phyloP scores from a whole-genome alignment of 345 rosid species.

The Syzygium oleosum region DNA sequence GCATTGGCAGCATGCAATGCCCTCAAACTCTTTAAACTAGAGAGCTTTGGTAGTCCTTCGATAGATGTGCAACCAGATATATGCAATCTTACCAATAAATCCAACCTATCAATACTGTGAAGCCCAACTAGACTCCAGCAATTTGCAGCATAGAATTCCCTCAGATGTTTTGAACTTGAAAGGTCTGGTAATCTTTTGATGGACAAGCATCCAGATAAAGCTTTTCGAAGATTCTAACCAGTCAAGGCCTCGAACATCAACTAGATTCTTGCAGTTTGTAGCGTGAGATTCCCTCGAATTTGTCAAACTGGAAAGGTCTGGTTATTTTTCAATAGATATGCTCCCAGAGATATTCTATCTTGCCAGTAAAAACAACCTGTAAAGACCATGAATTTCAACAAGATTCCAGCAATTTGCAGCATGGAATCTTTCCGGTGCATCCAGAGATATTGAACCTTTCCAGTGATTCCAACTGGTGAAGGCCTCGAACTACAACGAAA shows the following conservation, averaged over 20 bases:
- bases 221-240: not conserved
- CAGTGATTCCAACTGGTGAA: no score
- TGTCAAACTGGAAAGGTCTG: not conserved
- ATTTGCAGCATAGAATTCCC: not conserved
- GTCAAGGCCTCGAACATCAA: not conserved
- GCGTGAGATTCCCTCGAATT: not conserved
- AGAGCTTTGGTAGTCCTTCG: no score
- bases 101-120: not conserved
- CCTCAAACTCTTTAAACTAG: no score
- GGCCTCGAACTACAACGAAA: not conserved
- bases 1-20: not conserved
- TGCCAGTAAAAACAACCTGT: not conserved
- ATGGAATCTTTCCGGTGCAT: not conserved
- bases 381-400: not conserved
- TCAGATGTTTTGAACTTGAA: no score
- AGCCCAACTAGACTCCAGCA: not conserved
- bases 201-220: not conserved
- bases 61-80: not conserved
- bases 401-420: not conserved
- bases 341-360: not conserved
- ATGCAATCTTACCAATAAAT: no score
- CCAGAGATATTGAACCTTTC: no score
- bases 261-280: not conserved
- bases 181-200: no score
- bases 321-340: not conserved